These are phyloP conservation scores for Xylariaceae sp. DNA, from an alignment of 2,329 filamentous ascomycete genomes.

Conservation along the genomic window DNA sequence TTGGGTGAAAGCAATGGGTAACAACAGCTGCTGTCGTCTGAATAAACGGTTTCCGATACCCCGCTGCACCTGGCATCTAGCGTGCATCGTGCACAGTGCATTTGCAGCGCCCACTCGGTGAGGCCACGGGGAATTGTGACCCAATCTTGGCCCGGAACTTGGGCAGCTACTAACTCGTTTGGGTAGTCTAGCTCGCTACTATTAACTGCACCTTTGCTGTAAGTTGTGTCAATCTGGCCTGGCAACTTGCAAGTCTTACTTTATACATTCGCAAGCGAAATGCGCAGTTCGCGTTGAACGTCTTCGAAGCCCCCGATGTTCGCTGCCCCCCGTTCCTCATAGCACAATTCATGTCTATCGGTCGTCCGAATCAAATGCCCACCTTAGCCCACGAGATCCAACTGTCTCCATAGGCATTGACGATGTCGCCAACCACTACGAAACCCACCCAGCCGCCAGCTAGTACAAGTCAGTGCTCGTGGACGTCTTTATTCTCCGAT, in stretches of 20 bases:
- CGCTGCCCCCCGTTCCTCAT: conserved; percentile 12
- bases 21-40: not conserved
- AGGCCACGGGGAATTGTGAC: not conserved
- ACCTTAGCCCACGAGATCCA: conserved; percentile 5
- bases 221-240: conserved; percentile 12
- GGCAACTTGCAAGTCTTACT: conserved; percentile 8
- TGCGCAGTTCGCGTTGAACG: conserved; percentile 15
- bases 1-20: not conserved
- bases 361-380: conserved; percentile 8
- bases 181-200: not conserved
- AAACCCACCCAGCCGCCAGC: conserved; percentile 28
- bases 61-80: conserved; percentile 20
- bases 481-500: conserved; percentile 10
- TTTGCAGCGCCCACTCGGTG: not conserved
- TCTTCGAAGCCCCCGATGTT: conserved; percentile 23
- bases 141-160: not conserved
- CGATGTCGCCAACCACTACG: conserved; percentile 28
- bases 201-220: not conserved
- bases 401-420: conserved; percentile 18
- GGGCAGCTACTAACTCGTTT: not conserved
- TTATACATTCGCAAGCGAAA: conserved; percentile 11
- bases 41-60: not conserved
- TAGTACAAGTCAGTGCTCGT: conserved; percentile 27
- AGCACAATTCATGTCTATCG: conserved; percentile 1
- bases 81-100: not conserved